Percentiles rank a stretch among this genome's conserved stretches.
phyloP scores from a whole-genome alignment of 2,329 filamentous ascomycete genomes.

The Westerdykella sp. region DNA sequence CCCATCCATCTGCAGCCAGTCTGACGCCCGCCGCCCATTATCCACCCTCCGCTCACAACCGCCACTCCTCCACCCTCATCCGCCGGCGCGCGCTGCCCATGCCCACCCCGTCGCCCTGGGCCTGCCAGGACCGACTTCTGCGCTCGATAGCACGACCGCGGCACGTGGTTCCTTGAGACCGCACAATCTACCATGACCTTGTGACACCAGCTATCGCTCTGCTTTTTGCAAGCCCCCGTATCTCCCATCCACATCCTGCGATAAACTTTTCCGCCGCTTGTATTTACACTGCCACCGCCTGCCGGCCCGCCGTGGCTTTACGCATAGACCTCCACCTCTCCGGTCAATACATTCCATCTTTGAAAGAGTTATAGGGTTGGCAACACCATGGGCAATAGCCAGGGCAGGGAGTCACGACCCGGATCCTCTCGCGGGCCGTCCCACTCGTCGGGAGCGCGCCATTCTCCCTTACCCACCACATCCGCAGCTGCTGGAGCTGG shows the following conservation, averaged over 20 bases:
- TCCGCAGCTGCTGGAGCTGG: conserved; percentile 15
- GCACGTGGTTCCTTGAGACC: too few species aligned
- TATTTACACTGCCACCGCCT: conserved; percentile 1
- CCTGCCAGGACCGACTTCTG: not conserved
- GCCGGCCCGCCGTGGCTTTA: not conserved
- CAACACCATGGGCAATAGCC: conserved; percentile 43
- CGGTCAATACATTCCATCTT: not conserved
- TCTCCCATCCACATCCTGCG: conserved; percentile 4
- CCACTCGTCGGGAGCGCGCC: conserved; percentile 29
- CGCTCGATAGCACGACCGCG: not conserved
- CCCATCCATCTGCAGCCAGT: not conserved
- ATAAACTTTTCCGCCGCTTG: not conserved
- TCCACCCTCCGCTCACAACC: conserved; percentile 3
- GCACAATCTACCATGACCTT: conserved; percentile 31
- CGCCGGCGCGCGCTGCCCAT: conserved; percentile 10
- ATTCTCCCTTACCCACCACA: conserved; percentile 26
- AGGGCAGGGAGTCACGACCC: conserved; percentile 43
- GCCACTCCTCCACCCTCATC: conserved; percentile 3
- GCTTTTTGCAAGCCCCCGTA: conserved; percentile 8
- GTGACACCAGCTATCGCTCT: conserved; percentile 31
- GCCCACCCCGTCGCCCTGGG: not conserved
- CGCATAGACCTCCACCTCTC: conserved; percentile 2
- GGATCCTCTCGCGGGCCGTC: conserved; percentile 27
- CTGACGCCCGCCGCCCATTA: not conserved
- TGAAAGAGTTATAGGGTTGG: not conserved